Conservation (phyloP, 495 filamentous ascomycete genomes). For the Achaetomiella virescens region DNA sequence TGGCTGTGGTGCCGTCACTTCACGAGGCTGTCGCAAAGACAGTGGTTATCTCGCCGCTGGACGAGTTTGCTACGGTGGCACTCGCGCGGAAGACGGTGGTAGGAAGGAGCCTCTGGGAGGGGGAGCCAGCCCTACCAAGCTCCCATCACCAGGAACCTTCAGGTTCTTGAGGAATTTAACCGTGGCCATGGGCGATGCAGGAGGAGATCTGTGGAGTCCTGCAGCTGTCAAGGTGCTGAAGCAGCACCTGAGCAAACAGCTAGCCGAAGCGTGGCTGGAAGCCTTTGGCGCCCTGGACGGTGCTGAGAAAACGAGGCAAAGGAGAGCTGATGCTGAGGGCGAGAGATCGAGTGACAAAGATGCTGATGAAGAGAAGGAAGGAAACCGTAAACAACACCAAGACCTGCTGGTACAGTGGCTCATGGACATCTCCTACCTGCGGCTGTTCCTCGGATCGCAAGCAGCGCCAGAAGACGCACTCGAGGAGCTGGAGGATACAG, state of each 20-base stretch:
- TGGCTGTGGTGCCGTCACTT: conserved; percentile 49
- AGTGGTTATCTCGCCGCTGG: conserved; percentile 32
- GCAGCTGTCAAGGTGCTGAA: conserved; percentile 62
- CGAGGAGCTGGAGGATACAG: conserved; percentile 37
- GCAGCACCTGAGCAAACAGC: conserved; percentile 38
- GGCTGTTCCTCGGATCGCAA: conserved; percentile 29
- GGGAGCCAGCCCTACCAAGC: conserved; percentile 65
- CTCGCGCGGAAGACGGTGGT: conserved; percentile 36
- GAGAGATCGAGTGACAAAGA: conserved; percentile 14
- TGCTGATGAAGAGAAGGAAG: conserved; percentile 11
- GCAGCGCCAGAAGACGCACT: conserved; percentile 42
- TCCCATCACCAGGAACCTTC: conserved; percentile 77
- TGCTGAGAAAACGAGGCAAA: conserved; percentile 8
- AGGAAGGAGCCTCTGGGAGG: conserved; percentile 68
- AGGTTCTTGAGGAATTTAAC: conserved; percentile 62
- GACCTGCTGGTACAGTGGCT: conserved; percentile 66
- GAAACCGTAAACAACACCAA: conserved; percentile 19
- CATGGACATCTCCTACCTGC: conserved; percentile 70
- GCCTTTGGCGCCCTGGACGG: conserved; percentile 23
- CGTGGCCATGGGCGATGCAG: conserved; percentile 59
- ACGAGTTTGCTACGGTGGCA: conserved; percentile 34
- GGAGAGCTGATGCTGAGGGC: conserved; percentile 23
- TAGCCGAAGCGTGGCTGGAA: conserved; percentile 39
- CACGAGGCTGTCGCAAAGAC: conserved; percentile 47
- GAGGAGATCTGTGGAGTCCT: conserved; percentile 79